A percentile compares a stretch with the other conserved stretches of the same genome.
These are phyloP conservation scores for Lachancea sp. DNA, from an alignment of 805 yeast genomes.

Conservation along the genomic window DNA sequence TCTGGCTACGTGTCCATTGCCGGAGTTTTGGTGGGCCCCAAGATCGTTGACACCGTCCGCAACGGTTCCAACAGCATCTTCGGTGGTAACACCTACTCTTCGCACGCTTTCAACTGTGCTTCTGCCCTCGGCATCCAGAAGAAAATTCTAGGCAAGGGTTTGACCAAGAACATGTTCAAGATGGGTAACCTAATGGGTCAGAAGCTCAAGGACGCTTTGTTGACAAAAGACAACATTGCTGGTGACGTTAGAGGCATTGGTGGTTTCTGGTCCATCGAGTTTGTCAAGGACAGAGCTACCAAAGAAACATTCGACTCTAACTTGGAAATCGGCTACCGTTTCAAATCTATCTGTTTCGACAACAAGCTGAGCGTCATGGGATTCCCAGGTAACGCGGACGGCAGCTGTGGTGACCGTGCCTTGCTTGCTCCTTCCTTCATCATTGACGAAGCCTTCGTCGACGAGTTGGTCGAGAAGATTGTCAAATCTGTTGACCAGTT, in stretches of 20 bases:
- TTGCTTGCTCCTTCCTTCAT: constrained; percentile 44
- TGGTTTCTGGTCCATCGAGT: constrained; percentile 52
- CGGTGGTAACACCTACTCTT: constrained; percentile 49
- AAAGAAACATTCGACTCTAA: constrained; percentile 42
- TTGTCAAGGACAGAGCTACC: constrained; percentile 46
- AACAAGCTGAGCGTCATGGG: constrained; percentile 47
- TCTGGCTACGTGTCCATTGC: constrained; percentile 47
- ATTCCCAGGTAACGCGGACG: constrained; percentile 38
- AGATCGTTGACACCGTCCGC: constrained; percentile 34
- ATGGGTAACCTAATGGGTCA: constrained; percentile 40
- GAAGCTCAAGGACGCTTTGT: constrained; percentile 32
- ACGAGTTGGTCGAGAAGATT: constrained; percentile 37
- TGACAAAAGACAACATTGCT: constrained; percentile 34
- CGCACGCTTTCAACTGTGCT: constrained; percentile 41
- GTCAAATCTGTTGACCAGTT: constrained; percentile 36
- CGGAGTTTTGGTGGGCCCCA: constrained; percentile 39
- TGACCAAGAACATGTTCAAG: constrained; percentile 39
- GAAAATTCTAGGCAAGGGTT: constrained; percentile 31
- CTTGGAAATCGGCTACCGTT: constrained; percentile 33
- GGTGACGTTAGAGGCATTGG: constrained; percentile 63
- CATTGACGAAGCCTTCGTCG: constrained; percentile 38
- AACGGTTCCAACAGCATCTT: constrained; percentile 37
- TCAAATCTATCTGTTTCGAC: constrained; percentile 34
- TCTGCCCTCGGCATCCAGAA: constrained; percentile 43
- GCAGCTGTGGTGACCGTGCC: constrained; percentile 39